Base-by-base conservation (phyloP, 2,329 filamentous ascomycete genomes). In the Fusarium sp. region DNA sequence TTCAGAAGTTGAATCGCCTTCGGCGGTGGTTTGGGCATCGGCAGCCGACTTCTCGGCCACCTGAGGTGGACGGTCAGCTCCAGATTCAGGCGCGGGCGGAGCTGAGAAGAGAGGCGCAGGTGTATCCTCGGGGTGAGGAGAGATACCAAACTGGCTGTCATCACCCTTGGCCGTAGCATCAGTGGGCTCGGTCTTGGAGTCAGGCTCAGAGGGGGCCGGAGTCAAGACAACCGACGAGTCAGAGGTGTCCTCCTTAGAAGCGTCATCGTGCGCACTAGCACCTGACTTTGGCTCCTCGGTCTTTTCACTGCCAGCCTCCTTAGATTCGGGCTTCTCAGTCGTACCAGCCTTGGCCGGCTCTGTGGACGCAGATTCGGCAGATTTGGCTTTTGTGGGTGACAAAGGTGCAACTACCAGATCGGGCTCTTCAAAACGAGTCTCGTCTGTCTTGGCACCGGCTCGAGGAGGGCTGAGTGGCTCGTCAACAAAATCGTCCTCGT, bases 401-500 rank as follows among this genome's bases (percentile, higher is more conserved):
- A 90, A 78, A 1, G 88, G 88, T 14, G 85, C 82, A 46, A 89
- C 87, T 4, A 88, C 78, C 50, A 89, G 77, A 28, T 88, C 85
- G 0, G 84, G 83, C 21, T 89, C 86, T n/a, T 87, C 85, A 57
- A 88, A 85, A 3, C 82, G 80, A 38, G 80, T 79, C 58, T 84
- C 80, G 14, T 86, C 86, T 6, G 85, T 78, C 44, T 85, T 87
- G 64, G 92, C 84, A 19, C 88, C 84, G 10, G 95, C 84, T 7
- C 85, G 83, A 4, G 89, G 88, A 5, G 92, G 92, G 69, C 88
- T 92, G 19, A 94, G 83, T 4, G 92, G 91, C 77, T 94, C 92
- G 65, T 94, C 92, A 21, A 94, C 91, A 75, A 94, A 92, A 61
- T 93, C 90, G 52, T 91, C 90, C 56, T 92, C 90, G 67, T 91